Conservation (phyloP, 2,329 filamentous ascomycete species). For the Helicocarpus griseus region DNA sequence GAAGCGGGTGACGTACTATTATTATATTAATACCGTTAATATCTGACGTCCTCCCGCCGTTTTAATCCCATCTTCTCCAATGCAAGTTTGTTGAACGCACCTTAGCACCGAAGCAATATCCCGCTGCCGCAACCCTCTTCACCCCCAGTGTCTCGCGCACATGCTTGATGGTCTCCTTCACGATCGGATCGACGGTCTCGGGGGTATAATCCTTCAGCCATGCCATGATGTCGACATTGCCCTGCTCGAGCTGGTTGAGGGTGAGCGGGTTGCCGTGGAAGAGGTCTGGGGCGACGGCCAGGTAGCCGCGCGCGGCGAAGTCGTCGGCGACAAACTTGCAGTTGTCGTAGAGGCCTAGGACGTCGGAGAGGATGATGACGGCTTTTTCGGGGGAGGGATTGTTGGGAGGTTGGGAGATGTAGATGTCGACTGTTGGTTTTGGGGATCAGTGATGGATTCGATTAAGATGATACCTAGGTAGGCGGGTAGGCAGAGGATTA, state of each 20-base stretch:
- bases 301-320: slow-evolving; percentile 63
- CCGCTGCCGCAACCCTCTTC: slow-evolving; percentile 52
- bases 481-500: no score
- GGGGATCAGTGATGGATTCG: no score
- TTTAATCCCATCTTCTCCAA: no score
- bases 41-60: no score
- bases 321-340: slow-evolving; percentile 61
- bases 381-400: slow-evolving; percentile 43
- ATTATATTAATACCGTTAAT: not conserved
- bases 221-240: slow-evolving; percentile 39
- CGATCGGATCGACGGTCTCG: slow-evolving; percentile 43
- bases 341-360: slow-evolving; percentile 52
- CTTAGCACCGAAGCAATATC: slow-evolving; percentile 70
- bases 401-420: slow-evolving; percentile 45
- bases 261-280: slow-evolving; percentile 57
- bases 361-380: slow-evolving; percentile 48
- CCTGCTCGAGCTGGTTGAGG: slow-evolving; percentile 40
- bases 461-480: no score
- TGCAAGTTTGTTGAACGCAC: no score
- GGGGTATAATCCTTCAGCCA: slow-evolving; percentile 41
- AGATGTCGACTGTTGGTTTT: slow-evolving; percentile 48
- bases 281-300: slow-evolving; percentile 58
- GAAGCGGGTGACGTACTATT: slow-evolving; percentile 59
- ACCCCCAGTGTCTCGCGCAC: slow-evolving; percentile 41
- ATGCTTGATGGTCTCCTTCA: slow-evolving; percentile 43